Evolutionary conservation across 805 yeast genomes (phyloP), one percentile per base, ranked within the genome.

Genomic region (Metschnikowia kunwiensis): DNA sequence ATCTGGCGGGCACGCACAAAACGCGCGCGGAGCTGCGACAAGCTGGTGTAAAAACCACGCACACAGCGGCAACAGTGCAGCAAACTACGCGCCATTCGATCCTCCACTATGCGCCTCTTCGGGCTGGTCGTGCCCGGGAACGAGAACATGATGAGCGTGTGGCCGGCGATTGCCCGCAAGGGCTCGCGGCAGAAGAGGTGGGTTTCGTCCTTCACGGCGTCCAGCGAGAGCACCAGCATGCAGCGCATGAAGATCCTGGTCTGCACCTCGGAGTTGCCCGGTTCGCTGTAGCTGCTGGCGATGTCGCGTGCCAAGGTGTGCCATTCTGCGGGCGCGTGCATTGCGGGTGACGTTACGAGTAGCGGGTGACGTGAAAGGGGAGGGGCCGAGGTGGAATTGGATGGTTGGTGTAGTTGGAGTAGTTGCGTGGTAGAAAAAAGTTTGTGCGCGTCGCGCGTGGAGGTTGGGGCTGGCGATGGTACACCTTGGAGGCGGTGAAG

Each of bases 141-240:
- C 3, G 88, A 79, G 52, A 80, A 80, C 40, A 79, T 60, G 11
- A 82, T 74, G 36, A 82, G 55, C 7, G 73, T 61, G 50, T 80
- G 80, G 10, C 72, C 65, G 7, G 82, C 64, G 14, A 77, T 65
- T 2, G 76, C 72, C 27, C 60, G 62, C 41, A 74, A 60, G 20
- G 55, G 55, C 7, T 62, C 61, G 49, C 78, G 74, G 56, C 88
- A 81, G 53, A 79, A 82, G 48, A 75, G 58, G 45, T 82, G 85
- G 28, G 55, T 36, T 29, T 36, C 48, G 14, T 36, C 33, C 12
- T 24, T 37, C 6, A 40, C 27, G 7, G 32, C 39, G 14, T 30
- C 42, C 51, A 44, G 53, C 40, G 38, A 41, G 13, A 48, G 43
- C 21, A 44, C 33, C 11, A 26, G 36, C 38, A 49, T 34, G 39